These are phyloP conservation scores for Suillus spraguei DNA, from an alignment of 768 basidiomycete genomes.

Conservation along the genomic window DNA sequence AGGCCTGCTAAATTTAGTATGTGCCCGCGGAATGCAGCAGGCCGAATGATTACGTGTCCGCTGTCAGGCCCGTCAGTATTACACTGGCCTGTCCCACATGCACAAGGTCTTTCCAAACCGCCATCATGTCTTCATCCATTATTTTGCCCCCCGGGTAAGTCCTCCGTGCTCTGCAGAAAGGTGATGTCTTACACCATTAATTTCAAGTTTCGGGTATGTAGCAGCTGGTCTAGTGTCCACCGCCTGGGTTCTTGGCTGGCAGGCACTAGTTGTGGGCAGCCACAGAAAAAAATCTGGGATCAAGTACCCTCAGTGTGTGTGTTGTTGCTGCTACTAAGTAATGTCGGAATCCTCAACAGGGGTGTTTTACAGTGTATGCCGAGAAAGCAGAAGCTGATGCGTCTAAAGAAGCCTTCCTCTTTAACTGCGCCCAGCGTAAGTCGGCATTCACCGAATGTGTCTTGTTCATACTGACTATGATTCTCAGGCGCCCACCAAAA, in stretches of 20 bases:
- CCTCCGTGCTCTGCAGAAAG: neutral
- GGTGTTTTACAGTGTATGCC: slow-evolving; percentile 32
- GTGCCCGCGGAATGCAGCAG: no score
- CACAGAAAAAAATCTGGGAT: slow-evolving; percentile 30
- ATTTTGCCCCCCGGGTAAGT: slow-evolving; percentile 11
- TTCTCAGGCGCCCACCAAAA: slow-evolving; percentile 35
- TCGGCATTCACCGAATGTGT: neutral
- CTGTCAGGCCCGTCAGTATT: neutral
- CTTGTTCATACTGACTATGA: neutral
- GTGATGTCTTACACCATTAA: neutral
- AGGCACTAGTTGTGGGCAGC: slow-evolving; percentile 22
- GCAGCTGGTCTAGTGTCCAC: slow-evolving; percentile 27
- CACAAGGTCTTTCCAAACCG: neutral
- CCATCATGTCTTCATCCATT: slow-evolving; percentile 9
- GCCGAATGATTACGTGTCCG: neutral
- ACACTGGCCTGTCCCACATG: neutral
- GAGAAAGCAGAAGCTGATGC: slow-evolving; percentile 35
- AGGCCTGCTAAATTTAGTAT: neutral
- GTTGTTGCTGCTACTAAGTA: neutral
- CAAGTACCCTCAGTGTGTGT: slow-evolving; percentile 35
- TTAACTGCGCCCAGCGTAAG: slow-evolving; percentile 38
- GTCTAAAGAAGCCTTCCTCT: slow-evolving; percentile 30
- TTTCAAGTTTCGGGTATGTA: slow-evolving; percentile 23
- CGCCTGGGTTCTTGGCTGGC: slow-evolving; percentile 27
- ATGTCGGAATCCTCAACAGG: neutral